Conservation (phyloP, 2,329 filamentous ascomycete species). For the Paecilomyces niveus region DNA sequence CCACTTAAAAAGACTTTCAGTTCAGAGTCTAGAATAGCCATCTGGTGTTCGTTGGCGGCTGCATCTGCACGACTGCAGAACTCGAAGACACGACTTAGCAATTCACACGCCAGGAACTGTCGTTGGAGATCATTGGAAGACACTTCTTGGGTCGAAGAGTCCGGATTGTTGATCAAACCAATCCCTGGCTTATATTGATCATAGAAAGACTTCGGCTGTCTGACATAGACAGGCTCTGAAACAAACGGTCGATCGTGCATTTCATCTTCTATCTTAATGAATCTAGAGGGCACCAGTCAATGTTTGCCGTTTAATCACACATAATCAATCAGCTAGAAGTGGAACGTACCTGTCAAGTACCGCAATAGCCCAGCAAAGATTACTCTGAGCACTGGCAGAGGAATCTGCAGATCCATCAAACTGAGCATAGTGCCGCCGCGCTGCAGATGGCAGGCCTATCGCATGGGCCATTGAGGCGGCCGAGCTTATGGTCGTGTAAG, state of each 20-base stretch:
- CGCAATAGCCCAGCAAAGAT: background rate
- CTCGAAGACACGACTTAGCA: background rate
- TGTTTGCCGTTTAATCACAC: background rate
- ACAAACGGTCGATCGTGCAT: background rate
- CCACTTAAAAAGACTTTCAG: background rate
- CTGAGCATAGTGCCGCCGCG: background rate
- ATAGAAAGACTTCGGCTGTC: background rate
- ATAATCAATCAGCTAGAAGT: background rate
- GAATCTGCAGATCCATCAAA: background rate
- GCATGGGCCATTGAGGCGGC: background rate
- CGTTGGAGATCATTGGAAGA: background rate
- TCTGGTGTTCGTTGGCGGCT: background rate
- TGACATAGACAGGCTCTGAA: background rate
- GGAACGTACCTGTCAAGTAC: background rate
- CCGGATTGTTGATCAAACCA: background rate
- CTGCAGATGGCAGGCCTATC: background rate
- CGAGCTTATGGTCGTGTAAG: background rate
- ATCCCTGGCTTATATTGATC: background rate
- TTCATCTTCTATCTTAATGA: background rate
- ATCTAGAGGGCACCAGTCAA: background rate
- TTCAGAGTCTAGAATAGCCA: background rate
- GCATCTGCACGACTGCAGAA: background rate
- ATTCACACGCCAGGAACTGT: background rate
- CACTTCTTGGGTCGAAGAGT: background rate
- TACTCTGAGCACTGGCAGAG: background rate